Conservation (phyloP, 116 monocot genomes). For the Iris pallida region DNA sequence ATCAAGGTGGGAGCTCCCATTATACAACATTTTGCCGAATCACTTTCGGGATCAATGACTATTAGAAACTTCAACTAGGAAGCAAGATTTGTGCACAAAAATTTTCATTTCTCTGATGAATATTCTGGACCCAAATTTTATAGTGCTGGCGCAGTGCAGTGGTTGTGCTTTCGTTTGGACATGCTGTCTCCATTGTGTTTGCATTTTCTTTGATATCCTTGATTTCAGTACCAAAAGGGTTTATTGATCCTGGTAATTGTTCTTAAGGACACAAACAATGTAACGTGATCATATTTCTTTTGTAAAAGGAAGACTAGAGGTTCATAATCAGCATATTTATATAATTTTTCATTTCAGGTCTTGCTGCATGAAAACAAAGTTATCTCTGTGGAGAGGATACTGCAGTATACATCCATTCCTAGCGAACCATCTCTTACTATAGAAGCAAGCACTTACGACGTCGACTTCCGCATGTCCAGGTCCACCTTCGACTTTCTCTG, state of each 20-base stretch:
- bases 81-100: conserved; percentile 47
- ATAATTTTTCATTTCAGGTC: conserved; percentile 30
- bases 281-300: neutral
- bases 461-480: too few species aligned
- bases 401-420: too few species aligned
- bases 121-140: conserved; percentile 71
- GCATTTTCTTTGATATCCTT: conserved; percentile 73
- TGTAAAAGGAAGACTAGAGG: neutral
- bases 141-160: conserved; percentile 63
- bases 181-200: conserved; percentile 64
- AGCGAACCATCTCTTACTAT: conserved; percentile 70
- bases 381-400: conserved; percentile 77
- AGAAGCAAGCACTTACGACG: conserved; percentile 34
- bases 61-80: conserved; percentile 74
- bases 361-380: conserved; percentile 83
- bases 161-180: conserved; percentile 77
- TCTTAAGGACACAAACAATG: neutral
- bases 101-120: conserved; percentile 50
- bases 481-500: too few species aligned
- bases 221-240: conserved; percentile 53
- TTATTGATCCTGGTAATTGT: conserved; percentile 73
- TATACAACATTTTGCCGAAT: conserved; percentile 87
- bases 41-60: conserved; percentile 63
- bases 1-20: conserved; percentile 71
- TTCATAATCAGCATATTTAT: too few species aligned